Base-by-base conservation (phyloP, 1,284 basidiomycete genomes). In the Puccinia novopanici region DNA sequence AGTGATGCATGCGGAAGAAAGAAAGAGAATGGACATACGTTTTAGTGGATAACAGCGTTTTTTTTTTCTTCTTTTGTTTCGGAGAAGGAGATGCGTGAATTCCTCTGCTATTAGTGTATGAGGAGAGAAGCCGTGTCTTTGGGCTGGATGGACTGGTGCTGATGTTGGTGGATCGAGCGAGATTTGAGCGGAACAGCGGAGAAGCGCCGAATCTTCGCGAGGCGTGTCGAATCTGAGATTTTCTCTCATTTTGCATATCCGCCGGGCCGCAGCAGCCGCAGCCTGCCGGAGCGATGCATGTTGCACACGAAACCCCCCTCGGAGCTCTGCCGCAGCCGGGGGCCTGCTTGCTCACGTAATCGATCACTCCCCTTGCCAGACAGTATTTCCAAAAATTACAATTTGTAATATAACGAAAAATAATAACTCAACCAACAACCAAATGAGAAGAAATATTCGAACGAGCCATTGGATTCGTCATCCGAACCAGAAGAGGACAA, bases 211-310 rank as follows among this genome's bases (percentile, higher is more conserved):
- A 48, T 48, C 1, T 48, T 2, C 2, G 1, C 45, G 8, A 48
- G 10, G 2, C 17, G 45, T 13, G 17, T 17, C 17, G 12, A 9
- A 17, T 13, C 17, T 48, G 17, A 54, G 52, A 65, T 22, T 22
- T 65, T 65, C 61, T 65, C 37, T 19, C 19, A 65, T 65, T 65
- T 65, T 65, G 61, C 61, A 65, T 65, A 65, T 65, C 13, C 34
- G 34, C 2, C 34, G 34, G 34, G 1, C 34, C 34, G 34, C 34
- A 34, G 34, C 37, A 22, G 37, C 34, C 19, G 19, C 37, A 65
- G 61, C 37, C 10, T 15, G 30, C 6, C n/a, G 37, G 17, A 37
- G 40, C 3, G n/a, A 65, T 65, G 34, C 61, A 65, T 40, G 2
- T 37, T 12, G 24, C 9, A 0, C 13, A 15, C 6, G 6, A 15